A percentile compares a stretch with the other conserved stretches of the same genome.
phyloP scores from a whole-genome alignment of 257 asterid species.

The Dorcoceras hygrometricum region DNA sequence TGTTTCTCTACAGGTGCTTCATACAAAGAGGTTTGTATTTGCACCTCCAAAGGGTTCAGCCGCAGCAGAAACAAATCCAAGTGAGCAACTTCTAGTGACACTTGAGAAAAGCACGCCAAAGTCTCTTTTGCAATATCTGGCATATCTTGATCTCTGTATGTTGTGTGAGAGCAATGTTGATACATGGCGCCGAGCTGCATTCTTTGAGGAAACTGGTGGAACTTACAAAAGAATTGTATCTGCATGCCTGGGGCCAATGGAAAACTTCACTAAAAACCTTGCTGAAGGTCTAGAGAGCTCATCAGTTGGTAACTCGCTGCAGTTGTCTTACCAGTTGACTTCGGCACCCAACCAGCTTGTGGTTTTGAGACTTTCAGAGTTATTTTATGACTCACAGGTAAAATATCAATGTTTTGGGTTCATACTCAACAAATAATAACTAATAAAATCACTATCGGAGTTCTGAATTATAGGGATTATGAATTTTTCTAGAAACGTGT shows the following conservation, averaged over 20 bases:
- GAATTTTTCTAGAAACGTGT: neutral
- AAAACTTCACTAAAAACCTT: constrained; percentile 56
- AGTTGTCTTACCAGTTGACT: constrained; percentile 64
- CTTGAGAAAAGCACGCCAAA: constrained; percentile 79
- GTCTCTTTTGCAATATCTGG: constrained; percentile 85
- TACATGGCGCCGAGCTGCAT: constrained; percentile 97
- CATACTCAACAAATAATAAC: neutral
- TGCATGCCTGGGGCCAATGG: constrained; percentile 69
- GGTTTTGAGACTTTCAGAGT: constrained; percentile 49
- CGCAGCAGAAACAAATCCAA: constrained; percentile 95
- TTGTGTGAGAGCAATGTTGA: constrained; percentile 86
- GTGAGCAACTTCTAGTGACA: constrained; percentile 68
- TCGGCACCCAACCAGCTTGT: constrained; percentile 62
- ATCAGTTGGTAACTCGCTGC: constrained; percentile 53
- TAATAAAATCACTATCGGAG: neutral
- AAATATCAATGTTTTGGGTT: constrained; percentile 16
- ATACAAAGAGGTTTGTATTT: constrained; percentile 77
- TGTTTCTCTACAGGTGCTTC: constrained; percentile 56
- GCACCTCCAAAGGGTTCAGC: constrained; percentile 99
- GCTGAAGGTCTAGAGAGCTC: constrained; percentile 67
- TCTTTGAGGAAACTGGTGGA: constrained; percentile 90
- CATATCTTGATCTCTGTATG: constrained; percentile 92
- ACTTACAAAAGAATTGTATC: constrained; percentile 76
- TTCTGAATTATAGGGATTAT: neutral
- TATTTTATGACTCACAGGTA: constrained; percentile 83